A percentile compares a stretch with the other conserved stretches of the same genome.
Evolutionary conservation across 1,284 basidiomycete species (phyloP).

Genomic region (Volvariella surrecta): DNA sequence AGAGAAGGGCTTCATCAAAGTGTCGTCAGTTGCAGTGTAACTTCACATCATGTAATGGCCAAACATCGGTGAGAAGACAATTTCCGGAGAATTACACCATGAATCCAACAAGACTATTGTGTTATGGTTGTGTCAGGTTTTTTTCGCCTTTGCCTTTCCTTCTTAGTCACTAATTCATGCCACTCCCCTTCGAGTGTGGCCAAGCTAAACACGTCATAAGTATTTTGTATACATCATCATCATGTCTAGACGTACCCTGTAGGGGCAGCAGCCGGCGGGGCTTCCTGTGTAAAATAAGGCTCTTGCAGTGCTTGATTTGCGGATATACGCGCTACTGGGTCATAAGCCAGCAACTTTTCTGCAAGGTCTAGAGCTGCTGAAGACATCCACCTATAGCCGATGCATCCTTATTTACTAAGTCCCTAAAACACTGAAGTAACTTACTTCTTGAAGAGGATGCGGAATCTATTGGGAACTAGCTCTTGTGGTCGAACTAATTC

Average conservation of each 20-base stretch:
- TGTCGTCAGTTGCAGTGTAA: constrained; percentile 20
- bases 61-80: constrained; percentile 12
- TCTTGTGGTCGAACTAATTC: constrained; percentile 93
- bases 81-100: constrained; percentile 19
- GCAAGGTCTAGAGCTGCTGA: constrained; percentile 82
- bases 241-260: constrained; percentile 51
- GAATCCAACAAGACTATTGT: constrained; percentile 13
- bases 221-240: constrained; percentile 3
- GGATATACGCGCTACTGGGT: constrained; percentile 72
- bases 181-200: constrained; percentile 83
- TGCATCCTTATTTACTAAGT: not conserved
- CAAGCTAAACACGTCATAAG: constrained; percentile 34
- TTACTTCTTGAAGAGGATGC: constrained; percentile 74
- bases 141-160: constrained; percentile 73
- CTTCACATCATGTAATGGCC: constrained; percentile 6
- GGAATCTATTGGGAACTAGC: constrained; percentile 61
- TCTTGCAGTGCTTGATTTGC: constrained; percentile 77
- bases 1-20: constrained; percentile 53
- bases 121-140: constrained; percentile 25
- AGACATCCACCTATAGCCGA: constrained; percentile 61
- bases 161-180: constrained; percentile 90
- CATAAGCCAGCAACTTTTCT: constrained; percentile 73
- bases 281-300: constrained; percentile 78
- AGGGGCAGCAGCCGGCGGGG: constrained; percentile 69
- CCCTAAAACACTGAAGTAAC: constrained; percentile 15